A percentile compares a stretch with the other conserved stretches of the same genome.
phyloP scores from a whole-genome alignment of 1,139 yeast genomes.

The Saccharomyces hybrid region DNA sequence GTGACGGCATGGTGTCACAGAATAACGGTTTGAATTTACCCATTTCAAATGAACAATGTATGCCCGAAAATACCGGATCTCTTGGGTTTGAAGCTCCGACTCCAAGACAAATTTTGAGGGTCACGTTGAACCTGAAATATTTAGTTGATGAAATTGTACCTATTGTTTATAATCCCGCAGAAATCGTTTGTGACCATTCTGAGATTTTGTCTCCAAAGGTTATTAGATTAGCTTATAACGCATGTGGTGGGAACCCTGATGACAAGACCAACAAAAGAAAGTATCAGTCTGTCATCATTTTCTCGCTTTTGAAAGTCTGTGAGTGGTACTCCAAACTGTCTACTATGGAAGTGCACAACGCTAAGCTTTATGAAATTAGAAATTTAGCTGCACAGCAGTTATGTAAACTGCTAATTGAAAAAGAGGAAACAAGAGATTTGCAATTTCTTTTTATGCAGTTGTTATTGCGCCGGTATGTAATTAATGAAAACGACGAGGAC shows the following conservation, averaged over 20 bases:
- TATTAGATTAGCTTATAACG: slow-evolving; percentile 51
- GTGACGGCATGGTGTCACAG: neutral
- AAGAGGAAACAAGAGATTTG: slow-evolving; percentile 43
- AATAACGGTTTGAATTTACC: neutral
- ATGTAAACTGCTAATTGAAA: slow-evolving; percentile 64
- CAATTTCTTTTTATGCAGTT: slow-evolving; percentile 67
- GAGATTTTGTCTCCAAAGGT: slow-evolving; percentile 55
- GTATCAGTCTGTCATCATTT: slow-evolving; percentile 61
- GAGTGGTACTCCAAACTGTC: slow-evolving; percentile 68
- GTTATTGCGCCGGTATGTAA: slow-evolving; percentile 68
- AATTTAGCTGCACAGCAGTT: slow-evolving; percentile 64
- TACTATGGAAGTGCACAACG: slow-evolving; percentile 57
- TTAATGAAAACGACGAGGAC: slow-evolving; percentile 57
- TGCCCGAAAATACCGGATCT: slow-evolving; percentile 2
- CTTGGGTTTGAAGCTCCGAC: slow-evolving; percentile 37
- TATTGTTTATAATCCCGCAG: slow-evolving; percentile 45
- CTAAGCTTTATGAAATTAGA: slow-evolving; percentile 52
- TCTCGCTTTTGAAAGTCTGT: slow-evolving; percentile 65
- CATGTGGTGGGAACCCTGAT: slow-evolving; percentile 75
- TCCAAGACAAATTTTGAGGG: slow-evolving; percentile 62
- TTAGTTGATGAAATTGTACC: slow-evolving; percentile 69
- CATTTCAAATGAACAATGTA: neutral
- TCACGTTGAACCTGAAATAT: slow-evolving; percentile 64
- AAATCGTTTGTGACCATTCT: slow-evolving; percentile 52
- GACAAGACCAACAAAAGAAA: slow-evolving; percentile 53